Conservation (phyloP, 495 filamentous ascomycete genomes). For the Aspergillus coremiiformis region DNA sequence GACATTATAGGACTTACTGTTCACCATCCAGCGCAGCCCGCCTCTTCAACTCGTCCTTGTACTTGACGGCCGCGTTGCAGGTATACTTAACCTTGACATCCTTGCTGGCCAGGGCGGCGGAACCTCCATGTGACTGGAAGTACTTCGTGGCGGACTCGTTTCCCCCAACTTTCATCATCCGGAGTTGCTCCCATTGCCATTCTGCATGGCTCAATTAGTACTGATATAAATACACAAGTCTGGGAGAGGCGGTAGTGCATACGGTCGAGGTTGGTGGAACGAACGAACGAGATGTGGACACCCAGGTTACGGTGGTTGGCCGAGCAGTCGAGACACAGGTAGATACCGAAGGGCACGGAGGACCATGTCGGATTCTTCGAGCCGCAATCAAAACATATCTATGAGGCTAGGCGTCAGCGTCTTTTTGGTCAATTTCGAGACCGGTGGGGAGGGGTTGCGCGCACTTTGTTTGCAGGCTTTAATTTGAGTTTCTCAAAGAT, state of each 20-base stretch:
- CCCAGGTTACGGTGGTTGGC: constrained; percentile 86
- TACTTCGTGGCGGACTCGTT: constrained; percentile 98
- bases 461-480: constrained; percentile 88
- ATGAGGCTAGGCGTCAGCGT: constrained; percentile 5
- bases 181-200: constrained; percentile 99
- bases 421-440: constrained; percentile 12
- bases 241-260: constrained; percentile 34
- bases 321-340: constrained; percentile 95
- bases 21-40: constrained; percentile 71
- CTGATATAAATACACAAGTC: neutral
- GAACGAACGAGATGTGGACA: constrained; percentile 95
- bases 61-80: constrained; percentile 83
- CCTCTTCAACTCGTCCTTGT: constrained; percentile 89
- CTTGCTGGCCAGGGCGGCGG: constrained; percentile 88
- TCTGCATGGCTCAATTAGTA: constrained; percentile 46
- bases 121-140: constrained; percentile 92
- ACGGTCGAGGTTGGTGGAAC: constrained; percentile 97
- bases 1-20: constrained; percentile 48
- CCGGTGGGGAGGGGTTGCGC: constrained; percentile 25
- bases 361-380: constrained; percentile 98
- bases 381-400: constrained; percentile 97
- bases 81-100: constrained; percentile 94
- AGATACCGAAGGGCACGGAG: constrained; percentile 94
- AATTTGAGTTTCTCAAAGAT: constrained; percentile 96
- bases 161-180: constrained; percentile 96